Base-by-base conservation (phyloP, 768 basidiomycete genomes). In the Russula foetens region DNA sequence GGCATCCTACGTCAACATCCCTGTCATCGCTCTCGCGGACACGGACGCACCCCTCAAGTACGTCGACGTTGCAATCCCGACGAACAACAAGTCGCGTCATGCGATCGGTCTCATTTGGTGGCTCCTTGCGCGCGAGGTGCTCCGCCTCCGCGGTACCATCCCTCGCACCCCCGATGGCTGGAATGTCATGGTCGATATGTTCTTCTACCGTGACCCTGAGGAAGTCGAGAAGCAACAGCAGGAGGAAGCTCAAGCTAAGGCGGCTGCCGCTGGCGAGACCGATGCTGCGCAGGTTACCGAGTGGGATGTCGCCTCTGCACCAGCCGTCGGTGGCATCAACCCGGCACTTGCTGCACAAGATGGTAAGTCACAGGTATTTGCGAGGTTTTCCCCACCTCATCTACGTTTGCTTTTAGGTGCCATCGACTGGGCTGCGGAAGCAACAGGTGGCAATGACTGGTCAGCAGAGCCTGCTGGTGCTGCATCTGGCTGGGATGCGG, bases 1-100 rank as follows among this genome's bases (percentile, higher is more conserved):
- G 80, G 95, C 97, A 48, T 96, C 96, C 59, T 99, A 98, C 74
- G 97, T 98, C 75, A 99, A 99, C 88, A 98, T 99, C 76, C 97
- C 97, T 69, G 97, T 99, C 71, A 97, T 99, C 70, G 97, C 96
- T 62, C 87, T 99, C 70, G 94, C 92, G 79, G 97, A 99, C 78
- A 97, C 95, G 69, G 97, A 99, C 75, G 93, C 97, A 49, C 92
- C 94, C 59, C 84, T 98, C 71, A 86, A 92, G 76, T 98, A 93
- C 74, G 95, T 99, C 74, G 97, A 99, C 74, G 86, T 98, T 69
- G 95, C 91, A 58, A 97, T 99, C 77, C 97, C 97, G 65, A 92
- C 92, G 63, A 99, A 98, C 84, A 99, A 99, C 90, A 99, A 98
- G 84, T 88, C 92, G 66, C 88, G 88, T 72, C 92, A 99, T 76